Evolutionary conservation across 306 rosid genomes (phyloP).

Genomic region (Cicer pinnatifidum): DNA sequence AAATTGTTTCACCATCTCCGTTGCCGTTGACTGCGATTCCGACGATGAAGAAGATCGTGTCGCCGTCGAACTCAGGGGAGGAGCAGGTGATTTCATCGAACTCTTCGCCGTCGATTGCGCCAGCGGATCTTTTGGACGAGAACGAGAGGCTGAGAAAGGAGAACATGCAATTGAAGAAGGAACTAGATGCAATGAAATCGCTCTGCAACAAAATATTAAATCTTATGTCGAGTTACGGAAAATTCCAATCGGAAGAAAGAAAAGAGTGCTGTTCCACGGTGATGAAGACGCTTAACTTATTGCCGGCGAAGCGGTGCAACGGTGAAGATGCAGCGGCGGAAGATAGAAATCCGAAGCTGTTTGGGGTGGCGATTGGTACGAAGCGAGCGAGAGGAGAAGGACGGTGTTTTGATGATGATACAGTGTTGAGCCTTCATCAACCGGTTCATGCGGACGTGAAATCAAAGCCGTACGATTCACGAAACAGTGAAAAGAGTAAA

Average conservation of each 20-base stretch:
- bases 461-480: conserved; percentile 59
- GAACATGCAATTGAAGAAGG: conserved; percentile 66
- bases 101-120: conserved; percentile 56
- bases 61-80: conserved; percentile 71
- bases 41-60: conserved; percentile 40
- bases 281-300: conserved; percentile 53
- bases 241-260: conserved; percentile 42
- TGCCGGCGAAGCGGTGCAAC: conserved; percentile 50
- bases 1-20: conserved; percentile 31
- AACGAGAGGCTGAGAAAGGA: conserved; percentile 80
- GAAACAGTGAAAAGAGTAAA: conserved; percentile 43
- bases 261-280: conserved; percentile 43
- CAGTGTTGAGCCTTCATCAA: conserved; percentile 51
- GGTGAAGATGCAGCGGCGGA: conserved; percentile 17
- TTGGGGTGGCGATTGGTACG: conserved; percentile 64
- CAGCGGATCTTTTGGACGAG: conserved; percentile 71
- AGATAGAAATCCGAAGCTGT: conserved; percentile 56
- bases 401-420: conserved; percentile 48
- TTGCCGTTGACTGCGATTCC: conserved; percentile 39
- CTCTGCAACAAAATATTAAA: conserved; percentile 70
- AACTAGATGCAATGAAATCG: conserved; percentile 70
- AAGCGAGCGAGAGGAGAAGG: conserved; percentile 64
- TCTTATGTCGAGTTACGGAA: conserved; percentile 63
- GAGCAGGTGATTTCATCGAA: conserved; percentile 71
- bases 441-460: conserved; percentile 47